These are phyloP conservation scores for Saccharomyces pastorianus DNA, from an alignment of 1,139 yeast species.

Conservation along the genomic window DNA sequence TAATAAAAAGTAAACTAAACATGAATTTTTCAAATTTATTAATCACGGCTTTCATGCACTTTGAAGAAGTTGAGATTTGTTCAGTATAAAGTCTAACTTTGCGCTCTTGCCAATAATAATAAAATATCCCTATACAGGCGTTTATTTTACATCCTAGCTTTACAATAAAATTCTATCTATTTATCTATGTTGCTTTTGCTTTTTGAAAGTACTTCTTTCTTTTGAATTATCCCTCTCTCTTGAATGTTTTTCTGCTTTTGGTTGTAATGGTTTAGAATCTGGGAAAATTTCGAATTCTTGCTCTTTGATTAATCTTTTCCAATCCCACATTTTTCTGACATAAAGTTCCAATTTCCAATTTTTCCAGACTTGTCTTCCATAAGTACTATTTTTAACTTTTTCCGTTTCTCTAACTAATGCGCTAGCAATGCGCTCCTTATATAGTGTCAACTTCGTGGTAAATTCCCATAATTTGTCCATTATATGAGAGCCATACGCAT, in stretches of 20 bases:
- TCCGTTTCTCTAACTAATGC: constrained; percentile 55
- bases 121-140: no score
- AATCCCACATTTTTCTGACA: constrained; percentile 65
- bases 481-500: constrained; percentile 87
- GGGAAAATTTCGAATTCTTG: constrained; percentile 52
- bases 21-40: no score
- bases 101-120: no score
- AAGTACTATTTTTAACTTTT: constrained; percentile 70
- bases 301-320: constrained; percentile 69
- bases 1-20: no score
- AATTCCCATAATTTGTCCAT: constrained; percentile 80
- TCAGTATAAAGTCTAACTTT: no score
- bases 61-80: no score
- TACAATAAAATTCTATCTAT: not conserved
- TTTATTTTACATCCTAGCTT: no score
- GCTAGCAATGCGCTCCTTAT: constrained; percentile 78
- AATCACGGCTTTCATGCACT: no score
- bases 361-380: constrained; percentile 90
- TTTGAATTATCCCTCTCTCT: not conserved
- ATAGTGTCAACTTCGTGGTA: constrained; percentile 67
- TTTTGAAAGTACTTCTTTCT: not conserved
- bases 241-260: constrained; percentile 8
- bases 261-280: constrained; percentile 27
- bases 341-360: constrained; percentile 54
- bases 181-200: not conserved